Conservation (phyloP, 306 rosid genomes). For the Canavalia ensiformis region DNA sequence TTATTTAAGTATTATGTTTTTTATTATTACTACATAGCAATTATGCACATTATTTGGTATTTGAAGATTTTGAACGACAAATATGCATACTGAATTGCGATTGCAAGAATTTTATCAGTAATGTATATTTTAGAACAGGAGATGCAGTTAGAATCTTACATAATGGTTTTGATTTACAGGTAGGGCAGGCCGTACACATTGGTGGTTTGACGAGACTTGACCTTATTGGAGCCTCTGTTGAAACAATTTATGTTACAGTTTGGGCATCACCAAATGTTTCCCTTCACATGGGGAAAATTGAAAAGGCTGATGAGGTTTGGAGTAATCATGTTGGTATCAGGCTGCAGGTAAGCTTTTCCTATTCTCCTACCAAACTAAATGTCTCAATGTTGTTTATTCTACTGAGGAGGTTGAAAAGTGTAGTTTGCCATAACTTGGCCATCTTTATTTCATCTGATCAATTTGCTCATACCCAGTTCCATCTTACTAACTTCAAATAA, state of each 20-base stretch:
- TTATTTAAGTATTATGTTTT: conserved; percentile 4
- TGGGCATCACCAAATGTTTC: conserved; percentile 93
- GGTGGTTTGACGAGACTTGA: conserved; percentile 89
- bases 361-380: neutral
- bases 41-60: neutral
- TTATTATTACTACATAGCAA: neutral
- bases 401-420: neutral
- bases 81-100: conserved; percentile 14
- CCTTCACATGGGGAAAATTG: conserved; percentile 87
- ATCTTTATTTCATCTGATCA: conserved; percentile 27
- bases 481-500: conserved; percentile 10
- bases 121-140: conserved; percentile 10
- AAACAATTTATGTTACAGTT: conserved; percentile 82
- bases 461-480: neutral
- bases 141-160: conserved; percentile 35
- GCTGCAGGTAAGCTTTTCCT: conserved; percentile 71
- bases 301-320: conserved; percentile 93
- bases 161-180: conserved; percentile 63
- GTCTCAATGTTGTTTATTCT: conserved; percentile 32
- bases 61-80: conserved; percentile 9
- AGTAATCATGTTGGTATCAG: conserved; percentile 82
- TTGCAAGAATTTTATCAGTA: neutral
- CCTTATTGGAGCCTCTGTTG: conserved; percentile 75
- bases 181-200: conserved; percentile 78
- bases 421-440: conserved; percentile 28